Base-by-base conservation (phyloP, 73 alveolate genomes). In the Blepharisma japonicum region DNA sequence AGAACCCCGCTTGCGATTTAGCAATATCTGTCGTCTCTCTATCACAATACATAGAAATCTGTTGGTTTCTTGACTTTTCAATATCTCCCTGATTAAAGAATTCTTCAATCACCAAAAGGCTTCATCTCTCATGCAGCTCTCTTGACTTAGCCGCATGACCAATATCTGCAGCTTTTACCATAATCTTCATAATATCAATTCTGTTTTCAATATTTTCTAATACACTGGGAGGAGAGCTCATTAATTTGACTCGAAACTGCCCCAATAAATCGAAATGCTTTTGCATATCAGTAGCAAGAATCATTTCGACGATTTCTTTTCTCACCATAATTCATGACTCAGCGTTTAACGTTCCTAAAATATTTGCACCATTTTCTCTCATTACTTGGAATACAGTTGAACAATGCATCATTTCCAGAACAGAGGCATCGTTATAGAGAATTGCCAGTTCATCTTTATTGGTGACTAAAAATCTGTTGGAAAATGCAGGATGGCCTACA, bases 401-500 rank as follows among this genome's bases (percentile, higher is more conserved):
- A 54, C 87, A 67, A 85, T 92, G 98, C 82, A 86, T 89, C 76
- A 77, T 92, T 82, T 92, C 98, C 9, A 92, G 83, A 45, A 92
- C 93, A 50, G 93, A 71, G 20, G 68, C 71, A 90, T 92, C 98
- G 68, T 92, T 92, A 71, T 39, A 92, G n/a, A 81, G 79, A 11
- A 83, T 56, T 47, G 98, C 91, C n/a, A 87, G 80, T 50, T 55
- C 68, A 18, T 90, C 77, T 45, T 74, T 77, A 45, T 90, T 77
- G 55, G 89, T 92, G 1, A 87, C 78, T 46, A 83, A 86, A 76
- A 71, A 92, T 55, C 85, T 45, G 83, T 92, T 92, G 56, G 91
- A 89, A 18, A 80, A 25, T 20, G 96, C 98, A 20, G 98, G 98
- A 77, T 92, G 98, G 77, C 88, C 94, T 18, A 87, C 92, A 74